Evolutionary conservation across 495 filamentous ascomycete species (phyloP), one percentile per base, ranked within the genome.

Genomic region (Pyrenopolyporus hunteri): DNA sequence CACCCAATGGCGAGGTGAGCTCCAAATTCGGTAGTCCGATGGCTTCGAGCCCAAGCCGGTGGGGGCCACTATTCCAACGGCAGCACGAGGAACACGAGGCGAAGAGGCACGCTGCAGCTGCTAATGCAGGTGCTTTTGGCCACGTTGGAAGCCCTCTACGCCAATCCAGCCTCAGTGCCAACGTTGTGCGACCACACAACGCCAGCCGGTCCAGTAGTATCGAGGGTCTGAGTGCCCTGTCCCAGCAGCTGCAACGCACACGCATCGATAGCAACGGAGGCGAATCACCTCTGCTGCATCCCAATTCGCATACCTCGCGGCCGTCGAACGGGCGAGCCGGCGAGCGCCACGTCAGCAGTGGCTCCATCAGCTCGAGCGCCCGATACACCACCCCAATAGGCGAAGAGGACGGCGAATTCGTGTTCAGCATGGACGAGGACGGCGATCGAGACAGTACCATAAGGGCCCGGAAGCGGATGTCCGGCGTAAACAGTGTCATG

Each of bases 71-170:
- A 6, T 96, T 96, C 75, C 86, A 88, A 57, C 78, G 87, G 14
- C 82, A 89, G 66, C 85, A 83, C 68, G 88, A 89, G 37, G 89
- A 93, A 54, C 90, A 94, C 33, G 85, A 89, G 59, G 79, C 73
- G 20, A 66, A 77, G 56, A 80, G 78, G 64, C 76, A 76, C 31
- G 69, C 71, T 8, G 67, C 75, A 2, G 78, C 79, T 6, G 73
- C 74, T 13, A 71, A 74, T 28, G 70, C 71, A 23, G 86, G 87
- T 9, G 85, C 83, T 1, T 88, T 96, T 67, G 89, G 91, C 26
- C 92, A 96, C 62, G 88, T 98, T 45, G 94, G 95, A 17, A 98
- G 95, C 32, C 94, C 94, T 19, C 82, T 98, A 6, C 91, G 94
- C 37, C 95, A 97, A 72, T 94, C 93, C 7, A 69, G 82, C 79